Base-by-base conservation (phyloP, 352 stramenopile genomes). In the Pythium aphanidermatum region DNA sequence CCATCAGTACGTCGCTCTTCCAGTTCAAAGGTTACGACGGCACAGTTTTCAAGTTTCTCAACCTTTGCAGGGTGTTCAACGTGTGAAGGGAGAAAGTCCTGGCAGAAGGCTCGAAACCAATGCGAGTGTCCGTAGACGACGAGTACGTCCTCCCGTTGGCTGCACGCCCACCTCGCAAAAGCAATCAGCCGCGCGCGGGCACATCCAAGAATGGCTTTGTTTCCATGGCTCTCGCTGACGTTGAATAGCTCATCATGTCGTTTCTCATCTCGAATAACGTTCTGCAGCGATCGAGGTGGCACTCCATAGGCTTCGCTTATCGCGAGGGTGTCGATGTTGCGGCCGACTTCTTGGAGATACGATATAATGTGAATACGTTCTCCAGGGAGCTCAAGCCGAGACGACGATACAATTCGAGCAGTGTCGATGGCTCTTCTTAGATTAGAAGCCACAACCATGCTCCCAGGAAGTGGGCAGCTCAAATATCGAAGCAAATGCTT, bases 51-150 rank as follows among this genome's bases (percentile, higher is more conserved):
- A 36, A 94, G 66, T 41, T 94, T 95, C 19, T 54, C 51, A 19
- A 28, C 64, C 46, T 86, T 90, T 28, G 63, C 60, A 5, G 66
- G 58, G 36, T 86, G 68, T 5, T 55, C 12, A 0, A 66, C 25
- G 16, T 65, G 38, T 3, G 17, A n/a, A 9, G 77, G 74, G 21
- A 94, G 73, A 38, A 83, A 94, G 46, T 86, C 79, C 11, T 71
- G 72, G 48, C 76, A 93, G 43, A 94, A 95, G 10, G 76, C 75
- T 1, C 74, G 71, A 40, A 93, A 88, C 80, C 83, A 95, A 30
- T 89, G 63, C 52, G 83, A 94, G 60, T 95, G 84, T 24, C 84
- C 84, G 34, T 86, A 90, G 7, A 90, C 77, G 10, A 95, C 65
- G 13, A 92, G 41, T 29, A 89, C 71, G 26, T 83, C 63, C 30